A percentile compares a stretch with the other conserved stretches of the same genome.
phyloP scores from a whole-genome alignment of 1,139 yeast species.

The Kodamaea ohmeri region DNA sequence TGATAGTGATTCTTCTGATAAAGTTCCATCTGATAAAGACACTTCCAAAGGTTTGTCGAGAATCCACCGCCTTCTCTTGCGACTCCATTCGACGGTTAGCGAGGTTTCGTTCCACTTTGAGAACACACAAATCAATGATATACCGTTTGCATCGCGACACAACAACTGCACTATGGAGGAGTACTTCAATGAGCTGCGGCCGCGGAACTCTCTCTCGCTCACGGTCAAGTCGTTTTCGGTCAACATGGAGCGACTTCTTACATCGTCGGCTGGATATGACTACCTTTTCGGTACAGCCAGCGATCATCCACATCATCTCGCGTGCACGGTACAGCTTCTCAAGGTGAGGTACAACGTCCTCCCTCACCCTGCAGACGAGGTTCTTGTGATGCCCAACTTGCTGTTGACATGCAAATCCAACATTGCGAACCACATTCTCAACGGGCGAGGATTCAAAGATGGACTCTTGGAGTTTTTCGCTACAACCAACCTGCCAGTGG shows the following conservation, averaged over 20 bases:
- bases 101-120: slow-evolving; percentile 34
- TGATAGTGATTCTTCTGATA: not conserved
- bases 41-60: not conserved
- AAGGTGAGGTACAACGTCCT: slow-evolving; percentile 29
- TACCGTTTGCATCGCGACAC: slow-evolving; percentile 35
- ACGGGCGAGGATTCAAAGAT: slow-evolving; percentile 36
- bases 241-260: slow-evolving; percentile 31
- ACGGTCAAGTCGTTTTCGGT: slow-evolving; percentile 32
- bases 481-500: slow-evolving; percentile 47
- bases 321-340: slow-evolving; percentile 44
- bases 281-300: slow-evolving; percentile 44
- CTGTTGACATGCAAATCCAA: slow-evolving; percentile 57
- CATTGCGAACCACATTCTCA: slow-evolving; percentile 36
- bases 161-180: slow-evolving; percentile 26
- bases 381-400: slow-evolving; percentile 52
- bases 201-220: slow-evolving; percentile 28
- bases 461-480: slow-evolving; percentile 39
- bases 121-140: slow-evolving; percentile 28
- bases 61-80: slow-evolving; percentile 13
- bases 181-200: slow-evolving; percentile 24
- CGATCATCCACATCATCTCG: slow-evolving; percentile 55
- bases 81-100: slow-evolving; percentile 16
- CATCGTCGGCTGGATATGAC: slow-evolving; percentile 58
- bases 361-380: slow-evolving; percentile 31
- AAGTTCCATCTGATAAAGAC: not conserved